Percentiles rank a stretch among this genome's conserved stretches.
Conservation (phyloP, 176 grass and related monocot species). For the Avena atlantica region DNA sequence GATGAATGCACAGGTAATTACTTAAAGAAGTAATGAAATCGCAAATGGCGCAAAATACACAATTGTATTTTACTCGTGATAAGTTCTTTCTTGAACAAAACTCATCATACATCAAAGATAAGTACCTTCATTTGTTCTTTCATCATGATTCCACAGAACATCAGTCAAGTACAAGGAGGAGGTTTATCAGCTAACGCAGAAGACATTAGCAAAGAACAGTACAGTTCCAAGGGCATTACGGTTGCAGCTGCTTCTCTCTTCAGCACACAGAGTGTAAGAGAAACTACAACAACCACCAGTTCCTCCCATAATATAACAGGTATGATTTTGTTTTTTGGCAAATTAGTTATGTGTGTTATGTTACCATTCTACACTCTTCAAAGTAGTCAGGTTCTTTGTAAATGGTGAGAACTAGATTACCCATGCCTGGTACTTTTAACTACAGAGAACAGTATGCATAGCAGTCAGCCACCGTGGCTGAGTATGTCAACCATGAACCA, state of each 20-base stretch:
- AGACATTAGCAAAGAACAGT: constrained; percentile 54
- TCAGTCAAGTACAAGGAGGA: constrained; percentile 47
- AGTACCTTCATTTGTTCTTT: constrained; percentile 22
- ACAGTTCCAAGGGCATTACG: constrained; percentile 35
- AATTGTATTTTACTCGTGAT: neutral
- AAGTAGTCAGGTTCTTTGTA: neutral
- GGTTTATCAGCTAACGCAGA: constrained; percentile 51
- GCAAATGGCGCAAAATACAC: neutral
- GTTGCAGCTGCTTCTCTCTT: constrained; percentile 39
- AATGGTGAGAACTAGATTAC: constrained; percentile 21
- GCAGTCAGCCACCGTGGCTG: constrained; percentile 47
- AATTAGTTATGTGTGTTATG: constrained; percentile 15
- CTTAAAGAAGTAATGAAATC: neutral
- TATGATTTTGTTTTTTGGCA: constrained; percentile 31
- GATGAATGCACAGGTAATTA: constrained; percentile 78
- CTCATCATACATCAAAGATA: constrained; percentile 1
- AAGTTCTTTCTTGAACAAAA: neutral
- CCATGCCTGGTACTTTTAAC: constrained; percentile 19
- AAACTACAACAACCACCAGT: constrained; percentile 26
- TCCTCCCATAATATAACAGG: constrained; percentile 29
- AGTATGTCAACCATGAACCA: constrained; percentile 50
- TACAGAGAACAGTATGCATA: constrained; percentile 43
- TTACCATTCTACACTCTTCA: neutral
- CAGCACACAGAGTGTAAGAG: constrained; percentile 33
- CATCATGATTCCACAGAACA: constrained; percentile 43